Base-by-base conservation (phyloP, 441 rosid genomes). In the Pelargonium citronellum region DNA sequence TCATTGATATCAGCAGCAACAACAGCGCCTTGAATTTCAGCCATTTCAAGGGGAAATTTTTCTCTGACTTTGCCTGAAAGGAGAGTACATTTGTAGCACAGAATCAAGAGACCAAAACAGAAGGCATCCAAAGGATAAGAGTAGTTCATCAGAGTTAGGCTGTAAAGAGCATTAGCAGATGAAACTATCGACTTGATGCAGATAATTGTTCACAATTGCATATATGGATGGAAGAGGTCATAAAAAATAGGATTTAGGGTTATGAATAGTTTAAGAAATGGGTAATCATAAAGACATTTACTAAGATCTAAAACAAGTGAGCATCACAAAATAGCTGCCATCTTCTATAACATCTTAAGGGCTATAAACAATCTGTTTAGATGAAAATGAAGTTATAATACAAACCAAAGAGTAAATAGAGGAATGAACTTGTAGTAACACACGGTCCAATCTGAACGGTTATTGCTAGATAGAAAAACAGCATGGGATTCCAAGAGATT, bases 1-100 rank as follows among this genome's bases (percentile, higher is more conserved):
- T 92, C 99, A 80, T 95, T 92, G 69, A 95, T 89, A 83, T 95
- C 99, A 67, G 98, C 98, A 43, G 98, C 98, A 82, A 90, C 91
- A 24, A 91, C 97, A 34, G 92, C 82, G 39, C 97, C 98, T 84
- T 92, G 97, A 74, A 95, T 92, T 87, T 95, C 99, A 34, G 97
- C 98, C 99, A 95, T 91, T 86, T 91, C 96, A 68, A 92, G 96
- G 65, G 99, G 98, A 76, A 95, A 95, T 1, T 87, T 91, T 79
- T 88, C 83, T 81, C 98, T 86, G 70, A 89, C 64, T 64, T 87
- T 82, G 61, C 99, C 99, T 95, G 84, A 67, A 77, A 53, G 20
- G 69, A 66, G 41, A 22, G 34, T 69, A 61, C 1, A 11, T 5
- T 22, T 19, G 16, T 15, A 15, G 19, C 60, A 53, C 20, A 16